Evolutionary conservation across 768 basidiomycete genomes (phyloP).

Genomic region (Boletus huronensis): DNA sequence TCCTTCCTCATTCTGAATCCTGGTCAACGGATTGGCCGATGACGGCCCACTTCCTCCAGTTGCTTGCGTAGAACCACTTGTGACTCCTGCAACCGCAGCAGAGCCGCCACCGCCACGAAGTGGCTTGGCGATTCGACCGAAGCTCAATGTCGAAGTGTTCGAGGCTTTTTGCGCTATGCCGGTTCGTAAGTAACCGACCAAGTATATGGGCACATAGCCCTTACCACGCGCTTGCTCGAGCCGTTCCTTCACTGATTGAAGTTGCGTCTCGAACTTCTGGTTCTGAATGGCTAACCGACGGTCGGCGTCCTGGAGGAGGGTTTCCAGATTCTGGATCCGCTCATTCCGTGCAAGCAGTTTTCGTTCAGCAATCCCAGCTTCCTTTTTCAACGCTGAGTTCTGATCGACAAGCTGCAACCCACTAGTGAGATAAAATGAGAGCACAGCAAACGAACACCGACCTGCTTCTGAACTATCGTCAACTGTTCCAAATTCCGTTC

Average conservation of each 20-base stretch:
- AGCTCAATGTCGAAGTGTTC: conserved; percentile 67
- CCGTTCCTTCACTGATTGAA: conserved; percentile 88
- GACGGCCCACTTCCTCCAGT: conserved; percentile 42
- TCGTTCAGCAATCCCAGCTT: conserved; percentile 93
- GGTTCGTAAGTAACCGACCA: conserved; percentile 30
- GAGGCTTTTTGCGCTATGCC: conserved; percentile 68
- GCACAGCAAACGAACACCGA: conserved; percentile 29
- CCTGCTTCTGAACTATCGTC: conserved; percentile 96
- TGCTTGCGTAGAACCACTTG: conserved; percentile 40
- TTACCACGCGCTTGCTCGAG: conserved; percentile 90
- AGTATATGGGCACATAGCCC: conserved; percentile 24
- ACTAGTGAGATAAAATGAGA: conserved; percentile 10
- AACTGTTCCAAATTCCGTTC: conserved; percentile 95
- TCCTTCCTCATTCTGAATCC: conserved; percentile 80
- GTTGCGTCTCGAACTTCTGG: conserved; percentile 91
- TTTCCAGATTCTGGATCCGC: conserved; percentile 95
- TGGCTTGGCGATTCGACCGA: conserved; percentile 96
- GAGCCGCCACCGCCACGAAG: conserved; percentile 87
- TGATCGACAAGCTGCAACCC: conserved; percentile 87
- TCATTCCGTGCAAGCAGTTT: conserved; percentile 96
- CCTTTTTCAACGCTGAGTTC: conserved; percentile 95
- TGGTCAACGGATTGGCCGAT: conserved; percentile 59
- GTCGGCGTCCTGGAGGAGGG: conserved; percentile 89
- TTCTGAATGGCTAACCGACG: conserved; percentile 89
- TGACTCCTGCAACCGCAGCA: conserved; percentile 36